Conservation (phyloP, 352 stramenopile species). For the Phytophthora parvispora region DNA sequence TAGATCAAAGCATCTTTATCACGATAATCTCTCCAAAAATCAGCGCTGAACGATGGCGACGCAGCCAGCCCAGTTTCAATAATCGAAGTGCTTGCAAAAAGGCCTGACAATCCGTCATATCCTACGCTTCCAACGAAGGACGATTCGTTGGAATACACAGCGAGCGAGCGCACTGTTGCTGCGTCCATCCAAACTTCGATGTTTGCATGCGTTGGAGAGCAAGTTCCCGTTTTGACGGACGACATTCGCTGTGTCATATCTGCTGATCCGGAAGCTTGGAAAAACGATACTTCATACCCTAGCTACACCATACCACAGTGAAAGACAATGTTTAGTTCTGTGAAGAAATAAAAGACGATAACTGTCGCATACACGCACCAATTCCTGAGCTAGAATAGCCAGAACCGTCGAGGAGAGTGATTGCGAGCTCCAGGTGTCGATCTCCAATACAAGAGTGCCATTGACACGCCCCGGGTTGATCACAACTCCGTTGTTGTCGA, state of each 20-base stretch:
- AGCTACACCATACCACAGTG: slow-evolving; percentile 21
- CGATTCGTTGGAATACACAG: slow-evolving; percentile 41
- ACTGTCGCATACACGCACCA: slow-evolving; percentile 31
- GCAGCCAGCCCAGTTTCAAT: slow-evolving; percentile 40
- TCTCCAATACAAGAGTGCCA: slow-evolving; percentile 56
- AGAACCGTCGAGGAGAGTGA: slow-evolving; percentile 48
- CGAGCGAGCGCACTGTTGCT: slow-evolving; percentile 11
- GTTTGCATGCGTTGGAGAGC: slow-evolving; percentile 38
- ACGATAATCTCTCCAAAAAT: slow-evolving; percentile 66
- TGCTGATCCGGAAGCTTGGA: slow-evolving; percentile 13
- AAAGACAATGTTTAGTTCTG: not conserved
- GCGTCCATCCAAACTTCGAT: slow-evolving; percentile 34
- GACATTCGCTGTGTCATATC: slow-evolving; percentile 55
- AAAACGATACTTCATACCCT: slow-evolving; percentile 55
- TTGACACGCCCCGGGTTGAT: slow-evolving; percentile 41
- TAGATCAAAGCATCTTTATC: slow-evolving; percentile 39
- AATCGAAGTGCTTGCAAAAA: slow-evolving; percentile 54
- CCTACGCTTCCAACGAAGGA: slow-evolving; percentile 47
- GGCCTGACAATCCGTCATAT: slow-evolving; percentile 44
- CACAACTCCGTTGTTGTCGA: slow-evolving; percentile 35
- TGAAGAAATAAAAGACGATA: not conserved
- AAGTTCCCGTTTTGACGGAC: slow-evolving; percentile 33
- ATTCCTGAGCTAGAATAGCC: slow-evolving; percentile 57
- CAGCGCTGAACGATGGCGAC: slow-evolving; percentile 36
- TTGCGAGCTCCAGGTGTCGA: slow-evolving; percentile 51